Conservation (phyloP, 345 rosid species). For the Dipteronia sinensis region DNA sequence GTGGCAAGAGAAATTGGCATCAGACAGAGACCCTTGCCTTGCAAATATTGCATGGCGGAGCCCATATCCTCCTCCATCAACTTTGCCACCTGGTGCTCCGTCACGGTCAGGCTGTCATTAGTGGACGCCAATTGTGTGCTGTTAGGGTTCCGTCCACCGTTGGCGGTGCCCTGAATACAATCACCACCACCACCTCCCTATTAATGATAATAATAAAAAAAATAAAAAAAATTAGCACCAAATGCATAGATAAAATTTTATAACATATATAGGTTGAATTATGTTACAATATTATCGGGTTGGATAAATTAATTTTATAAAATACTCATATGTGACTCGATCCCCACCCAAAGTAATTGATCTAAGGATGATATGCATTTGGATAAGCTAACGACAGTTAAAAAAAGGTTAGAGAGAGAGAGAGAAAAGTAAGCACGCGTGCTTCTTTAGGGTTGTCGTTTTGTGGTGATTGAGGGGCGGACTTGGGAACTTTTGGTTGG, state of each 20-base stretch:
- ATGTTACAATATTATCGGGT: too few species aligned
- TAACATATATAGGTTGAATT: too few species aligned
- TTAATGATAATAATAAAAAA: background rate
- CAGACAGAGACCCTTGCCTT: slow-evolving; percentile 93
- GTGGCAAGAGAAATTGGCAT: slow-evolving; percentile 97
- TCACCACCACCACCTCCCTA: slow-evolving; percentile 57
- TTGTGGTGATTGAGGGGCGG: slow-evolving; percentile 31
- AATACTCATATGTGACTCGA: too few species aligned
- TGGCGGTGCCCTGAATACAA: slow-evolving; percentile 48
- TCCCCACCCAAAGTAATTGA: too few species aligned
- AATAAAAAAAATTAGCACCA: too few species aligned
- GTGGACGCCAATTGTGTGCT: slow-evolving; percentile 37
- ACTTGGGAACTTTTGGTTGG: background rate
- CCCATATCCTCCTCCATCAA: slow-evolving; percentile 99
- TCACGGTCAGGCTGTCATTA: slow-evolving; percentile 59
- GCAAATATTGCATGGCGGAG: slow-evolving; percentile 96
- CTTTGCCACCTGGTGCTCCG: slow-evolving; percentile 92
- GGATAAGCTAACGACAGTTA: background rate
- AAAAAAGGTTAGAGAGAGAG: too few species aligned
- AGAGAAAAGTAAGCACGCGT: slow-evolving; percentile 87
- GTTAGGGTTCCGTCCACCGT: slow-evolving; percentile 27
- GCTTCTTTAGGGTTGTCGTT: slow-evolving; percentile 62
- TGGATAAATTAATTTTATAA: too few species aligned
- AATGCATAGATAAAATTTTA: too few species aligned
- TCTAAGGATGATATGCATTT: too few species aligned